A percentile compares a stretch with the other conserved stretches of the same genome.
phyloP scores from a whole-genome alignment of 345 rosid genomes.

The Streptanthus diversifolius region DNA sequence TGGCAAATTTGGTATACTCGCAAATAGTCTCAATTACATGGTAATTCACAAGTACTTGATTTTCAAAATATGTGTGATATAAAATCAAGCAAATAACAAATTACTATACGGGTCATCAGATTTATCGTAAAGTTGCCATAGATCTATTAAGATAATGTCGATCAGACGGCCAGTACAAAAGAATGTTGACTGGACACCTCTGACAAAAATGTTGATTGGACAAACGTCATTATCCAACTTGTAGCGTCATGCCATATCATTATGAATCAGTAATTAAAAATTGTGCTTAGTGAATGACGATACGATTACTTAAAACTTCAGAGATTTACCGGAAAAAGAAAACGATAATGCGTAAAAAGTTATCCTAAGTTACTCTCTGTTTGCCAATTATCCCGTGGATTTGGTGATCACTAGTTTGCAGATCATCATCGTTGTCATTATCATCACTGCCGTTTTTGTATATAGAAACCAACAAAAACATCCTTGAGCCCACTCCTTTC shows the following conservation, averaged over 20 bases:
- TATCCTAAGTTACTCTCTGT: neutral
- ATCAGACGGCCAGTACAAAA: neutral
- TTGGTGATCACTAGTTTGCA: neutral
- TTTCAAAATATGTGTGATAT: too few species aligned
- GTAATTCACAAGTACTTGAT: too few species aligned
- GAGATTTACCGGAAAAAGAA: neutral
- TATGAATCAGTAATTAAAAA: neutral
- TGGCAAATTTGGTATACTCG: too few species aligned
- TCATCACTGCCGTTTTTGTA: slow-evolving; percentile 16
- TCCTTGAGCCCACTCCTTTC: slow-evolving; percentile 23
- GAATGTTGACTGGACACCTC: neutral
- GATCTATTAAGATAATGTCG: neutral
- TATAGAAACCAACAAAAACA: slow-evolving; percentile 29
- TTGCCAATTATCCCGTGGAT: neutral
- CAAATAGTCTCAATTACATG: too few species aligned
- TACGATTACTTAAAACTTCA: neutral
- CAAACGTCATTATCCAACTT: neutral
- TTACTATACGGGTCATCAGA: neutral
- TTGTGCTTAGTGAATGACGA: neutral
- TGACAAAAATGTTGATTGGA: neutral
- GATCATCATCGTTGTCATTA: slow-evolving; percentile 20
- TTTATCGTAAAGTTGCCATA: neutral
- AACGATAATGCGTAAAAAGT: neutral
- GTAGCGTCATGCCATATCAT: neutral
- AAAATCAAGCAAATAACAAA: neutral